Percentiles rank a stretch among this genome's conserved stretches.
These are phyloP conservation scores for Amoeboaphelidium protococcarum DNA, from an alignment of 371 early-diverging fungal species.

Conservation along the genomic window DNA sequence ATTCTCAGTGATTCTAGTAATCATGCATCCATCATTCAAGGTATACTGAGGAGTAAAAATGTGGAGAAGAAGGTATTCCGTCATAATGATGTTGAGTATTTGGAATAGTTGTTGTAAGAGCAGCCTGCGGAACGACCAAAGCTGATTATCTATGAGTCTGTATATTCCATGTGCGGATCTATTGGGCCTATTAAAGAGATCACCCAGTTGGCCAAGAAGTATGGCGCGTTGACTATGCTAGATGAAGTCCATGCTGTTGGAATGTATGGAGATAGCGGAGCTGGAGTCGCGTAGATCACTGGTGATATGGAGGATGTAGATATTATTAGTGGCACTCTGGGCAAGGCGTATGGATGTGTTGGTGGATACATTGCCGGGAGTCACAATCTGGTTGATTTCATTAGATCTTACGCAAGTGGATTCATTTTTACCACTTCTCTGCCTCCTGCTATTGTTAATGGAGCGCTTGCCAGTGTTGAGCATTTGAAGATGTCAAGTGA, in stretches of 20 bases:
- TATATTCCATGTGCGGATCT: constrained; percentile 93
- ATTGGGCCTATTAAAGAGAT: constrained; percentile 88
- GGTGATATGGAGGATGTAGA: constrained; percentile 67
- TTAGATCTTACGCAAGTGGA: constrained; percentile 92
- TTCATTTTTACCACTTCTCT: constrained; percentile 96
- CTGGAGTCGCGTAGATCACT: constrained; percentile 76
- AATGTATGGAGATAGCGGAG: constrained; percentile 89
- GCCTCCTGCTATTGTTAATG: constrained; percentile 75
- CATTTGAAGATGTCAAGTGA: constrained; percentile 50
- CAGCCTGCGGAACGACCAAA: constrained; percentile 61
- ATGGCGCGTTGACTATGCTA: constrained; percentile 89
- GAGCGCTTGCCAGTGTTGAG: constrained; percentile 66
- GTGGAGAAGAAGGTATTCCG: constrained; percentile 72
- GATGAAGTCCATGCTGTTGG: constrained; percentile 98
- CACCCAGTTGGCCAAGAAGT: constrained; percentile 70
- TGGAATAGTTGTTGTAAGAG: constrained; percentile 52
- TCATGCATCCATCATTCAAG: constrained; percentile 97
- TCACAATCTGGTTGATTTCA: constrained; percentile 68
- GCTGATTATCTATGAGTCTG: constrained; percentile 90
- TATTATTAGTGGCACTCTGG: constrained; percentile 89
- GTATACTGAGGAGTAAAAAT: constrained; percentile 75
- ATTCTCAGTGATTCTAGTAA: constrained; percentile 82
- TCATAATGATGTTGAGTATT: constrained; percentile 76
- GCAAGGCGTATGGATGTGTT: constrained; percentile 91
- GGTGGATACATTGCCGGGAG: constrained; percentile 92